phyloP scores from a whole-genome alignment of 1,139 yeast genomes.

The Yamadazyma dushanensis region DNA sequence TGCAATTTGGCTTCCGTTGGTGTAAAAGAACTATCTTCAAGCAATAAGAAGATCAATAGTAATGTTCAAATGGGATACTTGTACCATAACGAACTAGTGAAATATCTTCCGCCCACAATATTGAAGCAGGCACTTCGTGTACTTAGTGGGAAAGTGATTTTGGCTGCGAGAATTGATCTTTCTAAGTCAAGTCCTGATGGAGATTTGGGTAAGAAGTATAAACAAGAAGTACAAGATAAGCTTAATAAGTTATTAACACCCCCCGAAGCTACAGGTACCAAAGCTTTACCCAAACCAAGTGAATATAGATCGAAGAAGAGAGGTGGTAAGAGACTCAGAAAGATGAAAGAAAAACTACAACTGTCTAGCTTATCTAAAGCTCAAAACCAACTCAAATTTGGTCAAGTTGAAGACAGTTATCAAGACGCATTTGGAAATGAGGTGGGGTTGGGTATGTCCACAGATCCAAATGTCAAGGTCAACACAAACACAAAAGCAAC shows the following conservation, averaged over 20 bases:
- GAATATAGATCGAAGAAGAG: constrained; percentile 79
- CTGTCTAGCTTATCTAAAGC: constrained; percentile 81
- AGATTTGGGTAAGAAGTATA: constrained; percentile 56
- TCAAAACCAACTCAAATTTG: constrained; percentile 83
- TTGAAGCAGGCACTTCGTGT: constrained; percentile 75
- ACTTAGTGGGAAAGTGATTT: constrained; percentile 72
- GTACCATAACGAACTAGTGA: constrained; percentile 53
- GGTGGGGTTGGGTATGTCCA: constrained; percentile 78
- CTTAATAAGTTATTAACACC: constrained; percentile 76
- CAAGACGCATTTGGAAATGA: constrained; percentile 76
- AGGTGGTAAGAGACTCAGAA: constrained; percentile 81
- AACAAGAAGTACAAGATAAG: constrained; percentile 57
- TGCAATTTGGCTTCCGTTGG: constrained; percentile 85
- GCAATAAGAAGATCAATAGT: constrained; percentile 36
- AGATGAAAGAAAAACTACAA: constrained; percentile 76
- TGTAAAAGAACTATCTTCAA: constrained; percentile 51
- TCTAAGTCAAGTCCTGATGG: constrained; percentile 50
- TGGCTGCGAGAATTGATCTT: constrained; percentile 83
- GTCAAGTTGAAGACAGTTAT: constrained; percentile 64
- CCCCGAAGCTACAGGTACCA: constrained; percentile 65
- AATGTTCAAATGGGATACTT: constrained; percentile 60
- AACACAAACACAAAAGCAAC: constrained; percentile 49
- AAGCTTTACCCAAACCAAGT: constrained; percentile 82
- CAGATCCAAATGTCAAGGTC: constrained; percentile 36
- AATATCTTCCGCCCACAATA: constrained; percentile 54